phyloP scores from a whole-genome alignment of 352 stramenopile genomes.

The Pythium brachiatum region DNA sequence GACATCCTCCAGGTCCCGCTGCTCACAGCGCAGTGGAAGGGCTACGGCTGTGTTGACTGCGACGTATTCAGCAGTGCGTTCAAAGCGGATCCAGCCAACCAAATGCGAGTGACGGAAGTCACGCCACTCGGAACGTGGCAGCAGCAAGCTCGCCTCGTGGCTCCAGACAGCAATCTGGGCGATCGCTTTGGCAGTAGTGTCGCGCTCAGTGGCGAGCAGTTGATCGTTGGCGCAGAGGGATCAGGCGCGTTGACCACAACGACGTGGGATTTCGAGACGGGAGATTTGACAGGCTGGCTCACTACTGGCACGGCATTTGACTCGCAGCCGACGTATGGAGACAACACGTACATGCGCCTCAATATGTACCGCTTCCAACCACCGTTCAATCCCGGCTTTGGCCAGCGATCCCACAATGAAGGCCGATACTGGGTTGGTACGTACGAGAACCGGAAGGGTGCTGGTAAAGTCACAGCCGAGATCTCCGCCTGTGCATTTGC shows the following conservation, averaged over 20 bases:
- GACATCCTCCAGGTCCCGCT: conserved; percentile 61
- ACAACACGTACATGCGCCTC: conserved; percentile 89
- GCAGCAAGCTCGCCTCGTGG: conserved; percentile 51
- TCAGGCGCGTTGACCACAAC: conserved; percentile 79
- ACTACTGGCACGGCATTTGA: conserved; percentile 93
- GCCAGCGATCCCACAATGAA: conserved; percentile 54
- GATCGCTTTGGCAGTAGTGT: conserved; percentile 79
- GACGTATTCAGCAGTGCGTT: conserved; percentile 70
- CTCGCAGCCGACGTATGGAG: conserved; percentile 93
- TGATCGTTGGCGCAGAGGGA: conserved; percentile 66
- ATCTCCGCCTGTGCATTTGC: conserved; percentile 62
- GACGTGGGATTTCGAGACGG: conserved; percentile 98
- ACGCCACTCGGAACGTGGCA: conserved; percentile 58
- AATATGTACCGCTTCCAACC: conserved; percentile 57
- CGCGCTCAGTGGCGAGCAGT: conserved; percentile 71
- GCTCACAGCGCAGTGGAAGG: conserved; percentile 60
- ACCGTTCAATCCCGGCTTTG: conserved; percentile 31
- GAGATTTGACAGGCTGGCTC: conserved; percentile 92
- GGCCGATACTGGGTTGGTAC: conserved; percentile 95
- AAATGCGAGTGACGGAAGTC: conserved; percentile 55
- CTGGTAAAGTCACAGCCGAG: conserved; percentile 47
- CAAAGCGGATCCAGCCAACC: conserved; percentile 43
- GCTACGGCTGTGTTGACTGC: conserved; percentile 64
- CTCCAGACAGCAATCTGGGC: conserved; percentile 67
- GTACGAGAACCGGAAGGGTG: conserved; percentile 87